Evolutionary conservation across 441 rosid species (phyloP).

Genomic region (Biscutella laevigata): DNA sequence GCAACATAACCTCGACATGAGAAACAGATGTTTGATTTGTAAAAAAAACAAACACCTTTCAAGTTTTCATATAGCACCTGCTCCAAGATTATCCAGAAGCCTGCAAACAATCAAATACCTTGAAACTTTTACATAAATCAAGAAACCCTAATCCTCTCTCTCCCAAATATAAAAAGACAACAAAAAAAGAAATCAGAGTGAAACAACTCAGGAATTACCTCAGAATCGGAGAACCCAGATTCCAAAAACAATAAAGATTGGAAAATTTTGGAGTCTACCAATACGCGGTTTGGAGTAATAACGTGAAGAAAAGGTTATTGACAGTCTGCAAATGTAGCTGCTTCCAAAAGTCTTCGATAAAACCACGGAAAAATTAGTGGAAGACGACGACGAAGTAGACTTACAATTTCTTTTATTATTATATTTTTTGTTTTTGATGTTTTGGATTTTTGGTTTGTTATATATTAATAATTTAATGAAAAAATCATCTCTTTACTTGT

Average conservation of each 20-base stretch:
- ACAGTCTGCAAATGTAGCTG: constrained; percentile 15
- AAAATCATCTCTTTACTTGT: constrained; percentile 13
- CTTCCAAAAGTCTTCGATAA: constrained; percentile 23
- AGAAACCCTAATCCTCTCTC: constrained; percentile 24
- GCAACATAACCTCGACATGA: constrained; percentile 63
- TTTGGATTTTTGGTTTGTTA: not conserved
- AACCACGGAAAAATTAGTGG: constrained; percentile 26
- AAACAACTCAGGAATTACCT: constrained; percentile 30
- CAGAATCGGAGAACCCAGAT: constrained; percentile 21
- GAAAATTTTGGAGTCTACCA: constrained; percentile 17
- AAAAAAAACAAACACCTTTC: too few species aligned
- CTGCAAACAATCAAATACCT: constrained; percentile 29
- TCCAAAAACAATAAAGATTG: constrained; percentile 7
- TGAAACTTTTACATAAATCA: not conserved
- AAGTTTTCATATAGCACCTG: too few species aligned
- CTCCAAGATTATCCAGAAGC: constrained; percentile 22
- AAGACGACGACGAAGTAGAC: constrained; percentile 27
- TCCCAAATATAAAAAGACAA: not conserved
- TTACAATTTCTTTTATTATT: too few species aligned
- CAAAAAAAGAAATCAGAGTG: not conserved
- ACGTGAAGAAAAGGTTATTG: constrained; percentile 28
- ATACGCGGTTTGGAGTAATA: constrained; percentile 17
- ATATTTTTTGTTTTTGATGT: constrained; percentile 6
- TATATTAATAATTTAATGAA: not conserved
- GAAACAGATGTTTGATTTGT: constrained; percentile 24